A percentile compares a stretch with the other conserved stretches of the same genome.
These are phyloP conservation scores for Excoecaria cochinchinensis DNA, from an alignment of 345 rosid species.

Conservation along the genomic window DNA sequence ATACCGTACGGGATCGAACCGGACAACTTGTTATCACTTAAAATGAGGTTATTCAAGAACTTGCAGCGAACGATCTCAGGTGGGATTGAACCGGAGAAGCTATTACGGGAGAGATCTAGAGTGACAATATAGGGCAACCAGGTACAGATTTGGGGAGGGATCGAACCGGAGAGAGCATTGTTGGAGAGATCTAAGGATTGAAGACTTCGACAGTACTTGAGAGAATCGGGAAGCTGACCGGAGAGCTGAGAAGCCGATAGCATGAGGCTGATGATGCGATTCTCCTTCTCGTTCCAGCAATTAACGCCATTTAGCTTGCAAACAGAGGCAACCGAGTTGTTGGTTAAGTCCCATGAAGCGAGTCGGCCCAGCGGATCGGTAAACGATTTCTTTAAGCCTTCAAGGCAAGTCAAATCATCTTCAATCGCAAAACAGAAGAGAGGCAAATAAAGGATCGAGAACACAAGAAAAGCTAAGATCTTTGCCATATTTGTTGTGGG, in stretches of 20 bases:
- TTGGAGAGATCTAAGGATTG: slow-evolving; percentile 68
- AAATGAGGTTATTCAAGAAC: slow-evolving; percentile 51
- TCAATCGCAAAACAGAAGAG: slow-evolving; percentile 31
- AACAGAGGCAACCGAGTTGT: slow-evolving; percentile 48
- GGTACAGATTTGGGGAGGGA: slow-evolving; percentile 58
- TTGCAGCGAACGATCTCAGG: slow-evolving; percentile 58
- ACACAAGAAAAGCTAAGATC: slow-evolving; percentile 24
- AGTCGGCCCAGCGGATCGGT: slow-evolving; percentile 50
- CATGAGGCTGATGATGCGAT: slow-evolving; percentile 54
- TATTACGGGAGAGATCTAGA: slow-evolving; percentile 67
- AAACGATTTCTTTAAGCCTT: slow-evolving; percentile 49
- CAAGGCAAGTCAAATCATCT: slow-evolving; percentile 72
- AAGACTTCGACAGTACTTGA: slow-evolving; percentile 62
- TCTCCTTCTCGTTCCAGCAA: slow-evolving; percentile 86
- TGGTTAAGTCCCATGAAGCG: slow-evolving; percentile 60
- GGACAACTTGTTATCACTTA: slow-evolving; percentile 56
- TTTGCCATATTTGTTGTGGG: slow-evolving; percentile 22
- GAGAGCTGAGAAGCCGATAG: slow-evolving; percentile 56
- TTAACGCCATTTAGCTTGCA: slow-evolving; percentile 73
- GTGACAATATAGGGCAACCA: slow-evolving; percentile 80
- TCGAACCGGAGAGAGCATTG: slow-evolving; percentile 60
- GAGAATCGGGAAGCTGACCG: slow-evolving; percentile 60
- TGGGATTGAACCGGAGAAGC: slow-evolving; percentile 68
- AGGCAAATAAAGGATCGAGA: neutral
- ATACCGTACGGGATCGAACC: slow-evolving; percentile 68